phyloP scores from a whole-genome alignment of 1,284 basidiomycete species.

The Ceratobasidium sp. region DNA sequence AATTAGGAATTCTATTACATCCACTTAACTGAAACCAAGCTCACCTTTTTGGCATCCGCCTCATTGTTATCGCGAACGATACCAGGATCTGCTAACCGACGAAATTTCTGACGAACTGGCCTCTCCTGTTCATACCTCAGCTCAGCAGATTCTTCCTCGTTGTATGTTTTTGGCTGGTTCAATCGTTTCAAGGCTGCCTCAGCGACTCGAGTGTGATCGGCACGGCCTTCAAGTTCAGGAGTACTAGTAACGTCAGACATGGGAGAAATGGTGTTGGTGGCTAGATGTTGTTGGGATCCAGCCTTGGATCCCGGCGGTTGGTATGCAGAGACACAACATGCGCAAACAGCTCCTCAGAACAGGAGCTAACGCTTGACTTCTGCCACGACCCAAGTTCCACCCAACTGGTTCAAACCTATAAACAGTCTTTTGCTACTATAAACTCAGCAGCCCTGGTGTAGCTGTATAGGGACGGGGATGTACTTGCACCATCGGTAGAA shows the following conservation, averaged over 20 bases:
- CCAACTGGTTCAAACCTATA: background rate
- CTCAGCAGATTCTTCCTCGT: constrained; percentile 57
- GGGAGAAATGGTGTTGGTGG: background rate
- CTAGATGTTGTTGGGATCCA: constrained; percentile 4
- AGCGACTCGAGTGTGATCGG: constrained; percentile 17
- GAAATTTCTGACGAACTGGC: constrained; percentile 68
- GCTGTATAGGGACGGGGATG: constrained; percentile 17
- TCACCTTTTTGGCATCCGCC: constrained; percentile 36
- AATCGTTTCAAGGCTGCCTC: constrained; percentile 38
- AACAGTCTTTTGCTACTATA: background rate
- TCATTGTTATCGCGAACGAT: constrained; percentile 77
- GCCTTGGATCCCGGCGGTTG: constrained; percentile 3
- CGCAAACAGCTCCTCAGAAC: background rate
- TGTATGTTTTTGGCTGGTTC: background rate
- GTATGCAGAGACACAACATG: constrained; percentile 6
- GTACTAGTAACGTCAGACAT: constrained; percentile 21
- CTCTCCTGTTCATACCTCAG: constrained; percentile 70
- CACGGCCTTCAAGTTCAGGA: background rate
- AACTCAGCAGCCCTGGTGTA: background rate
- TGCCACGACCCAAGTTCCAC: background rate
- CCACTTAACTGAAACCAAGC: constrained; percentile 47
- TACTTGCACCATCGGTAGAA: constrained; percentile 10
- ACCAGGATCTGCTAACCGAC: constrained; percentile 80
- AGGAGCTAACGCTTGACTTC: background rate
- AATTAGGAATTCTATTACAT: constrained; percentile 57